Evolutionary conservation across 805 yeast genomes (phyloP), one percentile per base, ranked within the genome.

Genomic region (Yarrowia phangngaensis): DNA sequence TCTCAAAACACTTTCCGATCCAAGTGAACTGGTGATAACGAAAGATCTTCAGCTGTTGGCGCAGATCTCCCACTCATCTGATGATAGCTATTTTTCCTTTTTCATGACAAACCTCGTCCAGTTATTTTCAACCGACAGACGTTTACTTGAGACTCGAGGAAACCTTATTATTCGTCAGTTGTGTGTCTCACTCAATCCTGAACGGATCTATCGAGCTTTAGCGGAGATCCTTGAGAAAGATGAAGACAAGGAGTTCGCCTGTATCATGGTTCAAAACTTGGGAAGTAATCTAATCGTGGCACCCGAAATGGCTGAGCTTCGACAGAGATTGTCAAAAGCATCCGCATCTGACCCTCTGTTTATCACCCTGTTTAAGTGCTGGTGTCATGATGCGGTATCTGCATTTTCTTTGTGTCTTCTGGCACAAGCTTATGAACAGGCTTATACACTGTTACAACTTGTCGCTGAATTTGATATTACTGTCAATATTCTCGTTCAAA

Each of bases 331-430:
- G 45, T 72, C 80, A 63, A 73, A 65, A 61, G 48, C 48, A 3
- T 31, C 45, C 6, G 45, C 45, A 4, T 38, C 45, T 2, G 35
- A 29, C 11, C 50, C 65, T 31, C 64, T 80, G n/a, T 92, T 92
- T 62, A 74, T 83, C 20, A 70, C 81, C 0, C 69, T 92, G 50
- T 92, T 90, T 66, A 80, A 78, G 59, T 80, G 94, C 51, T 92
- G 98, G 98, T 80, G 95, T 55, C 82, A 82, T 53, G 90, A 87
- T 61, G 80, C 95, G 0, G 88, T 94, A 1, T 89, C 97, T 4
- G 84, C 89, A 0, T 68, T 92, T 31, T 80, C 95, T 2, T 71
- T 92, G 15, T 88, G 97, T 58, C 69, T 92, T 28, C 69, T 90
- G 11, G 84, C 97, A 0, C 89, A 89, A 50, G 84, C 86, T 50